Conservation (phyloP, 768 basidiomycete species). For the Coprinellus aureogranulatus region DNA sequence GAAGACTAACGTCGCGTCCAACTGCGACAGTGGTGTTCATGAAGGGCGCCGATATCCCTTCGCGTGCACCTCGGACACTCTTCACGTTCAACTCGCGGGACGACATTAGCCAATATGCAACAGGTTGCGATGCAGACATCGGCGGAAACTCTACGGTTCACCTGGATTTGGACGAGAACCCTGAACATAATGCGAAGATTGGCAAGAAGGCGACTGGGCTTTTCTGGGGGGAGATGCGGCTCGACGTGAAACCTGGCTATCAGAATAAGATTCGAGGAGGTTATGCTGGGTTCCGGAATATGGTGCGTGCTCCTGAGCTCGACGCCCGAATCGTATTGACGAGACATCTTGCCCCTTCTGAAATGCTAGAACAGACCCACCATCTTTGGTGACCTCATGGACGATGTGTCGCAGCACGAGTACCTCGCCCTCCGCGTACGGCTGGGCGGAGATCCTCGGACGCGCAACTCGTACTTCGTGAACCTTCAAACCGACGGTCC, state of each 20-base stretch:
- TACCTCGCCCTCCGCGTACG: constrained; percentile 82
- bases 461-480: constrained; percentile 84
- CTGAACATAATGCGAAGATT: constrained; percentile 42
- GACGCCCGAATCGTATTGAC: too few species aligned
- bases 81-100: constrained; percentile 60
- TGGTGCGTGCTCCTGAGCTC: constrained; percentile 40
- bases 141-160: constrained; percentile 80
- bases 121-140: constrained; percentile 86
- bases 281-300: constrained; percentile 89
- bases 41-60: constrained; percentile 68
- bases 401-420: constrained; percentile 79
- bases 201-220: constrained; percentile 54
- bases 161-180: constrained; percentile 63
- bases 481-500: constrained; percentile 90
- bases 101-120: constrained; percentile 63
- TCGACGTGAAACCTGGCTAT: constrained; percentile 64
- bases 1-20: background rate
- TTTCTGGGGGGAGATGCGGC: constrained; percentile 80
- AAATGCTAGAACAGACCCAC: constrained; percentile 62
- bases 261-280: constrained; percentile 74
- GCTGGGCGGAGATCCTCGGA: constrained; percentile 70
- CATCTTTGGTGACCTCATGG: constrained; percentile 80
- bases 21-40: constrained; percentile 61
- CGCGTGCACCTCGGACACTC: constrained; percentile 60
- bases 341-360: too few species aligned